These are phyloP conservation scores for Spergularia bocconei DNA, from an alignment of 148 eudicot genomes.

Conservation along the genomic window DNA sequence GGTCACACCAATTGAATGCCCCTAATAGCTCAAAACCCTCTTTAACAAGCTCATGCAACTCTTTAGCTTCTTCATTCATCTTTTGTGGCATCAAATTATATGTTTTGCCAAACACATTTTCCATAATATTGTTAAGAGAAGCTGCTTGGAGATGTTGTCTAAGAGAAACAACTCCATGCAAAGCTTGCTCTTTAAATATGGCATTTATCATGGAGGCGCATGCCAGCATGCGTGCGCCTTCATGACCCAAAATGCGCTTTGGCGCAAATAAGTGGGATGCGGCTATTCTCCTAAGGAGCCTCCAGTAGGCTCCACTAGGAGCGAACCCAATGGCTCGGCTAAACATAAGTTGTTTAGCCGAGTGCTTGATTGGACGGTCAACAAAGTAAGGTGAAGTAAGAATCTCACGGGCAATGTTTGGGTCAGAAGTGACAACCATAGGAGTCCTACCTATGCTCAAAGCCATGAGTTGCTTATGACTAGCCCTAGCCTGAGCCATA, in stretches of 20 bases:
- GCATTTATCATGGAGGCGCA: slow-evolving; percentile 41
- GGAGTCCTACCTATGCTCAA: slow-evolving; percentile 59
- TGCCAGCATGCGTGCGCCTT: slow-evolving; percentile 36
- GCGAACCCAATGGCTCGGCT: slow-evolving; percentile 78
- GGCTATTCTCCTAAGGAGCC: slow-evolving; percentile 48
- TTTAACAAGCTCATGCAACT: slow-evolving; percentile 47
- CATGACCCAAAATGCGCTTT: slow-evolving; percentile 44
- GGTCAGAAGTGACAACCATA: slow-evolving; percentile 45
- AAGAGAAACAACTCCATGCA: slow-evolving; percentile 31
- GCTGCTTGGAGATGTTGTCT: slow-evolving; percentile 52
- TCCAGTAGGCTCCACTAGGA: slow-evolving; percentile 62
- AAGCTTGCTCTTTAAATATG: slow-evolving; percentile 34
- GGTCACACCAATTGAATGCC: slow-evolving; percentile 64
- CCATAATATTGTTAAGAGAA: slow-evolving; percentile 52
- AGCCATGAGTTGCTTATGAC: slow-evolving; percentile 51
- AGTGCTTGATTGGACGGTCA: slow-evolving; percentile 60
- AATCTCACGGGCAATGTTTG: slow-evolving; percentile 48
- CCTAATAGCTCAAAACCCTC: slow-evolving; percentile 74
- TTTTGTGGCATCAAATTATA: slow-evolving; percentile 6
- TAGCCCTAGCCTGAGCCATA: slow-evolving; percentile 29
- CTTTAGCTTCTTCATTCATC: slow-evolving; percentile 26
- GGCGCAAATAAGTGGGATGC: slow-evolving; percentile 62
- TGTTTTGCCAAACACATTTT: slow-evolving; percentile 51
- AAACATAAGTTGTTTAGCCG: slow-evolving; percentile 64
- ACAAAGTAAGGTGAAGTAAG: slow-evolving; percentile 55